A percentile compares a stretch with the other conserved stretches of the same genome.
These are phyloP conservation scores for Rhizophagus prolifer DNA, from an alignment of 192 early-diverging fungal genomes.

Conservation along the genomic window DNA sequence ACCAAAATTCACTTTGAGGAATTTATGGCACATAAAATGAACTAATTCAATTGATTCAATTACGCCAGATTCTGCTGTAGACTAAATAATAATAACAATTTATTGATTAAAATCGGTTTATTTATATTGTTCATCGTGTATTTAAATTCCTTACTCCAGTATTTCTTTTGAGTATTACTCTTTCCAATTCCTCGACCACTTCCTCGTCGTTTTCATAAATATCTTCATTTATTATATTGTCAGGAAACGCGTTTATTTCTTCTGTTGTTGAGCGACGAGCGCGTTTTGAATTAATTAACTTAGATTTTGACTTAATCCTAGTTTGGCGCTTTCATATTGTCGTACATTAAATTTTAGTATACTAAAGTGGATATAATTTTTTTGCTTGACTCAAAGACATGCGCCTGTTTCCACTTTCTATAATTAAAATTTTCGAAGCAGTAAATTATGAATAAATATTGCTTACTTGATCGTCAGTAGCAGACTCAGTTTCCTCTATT, in stretches of 20 bases:
- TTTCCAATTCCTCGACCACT: not conserved
- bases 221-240: not conserved
- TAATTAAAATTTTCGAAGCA: no score
- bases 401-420: no score
- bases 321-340: not conserved
- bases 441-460: no score
- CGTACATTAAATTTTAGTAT: not conserved
- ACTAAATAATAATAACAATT: slow-evolving; percentile 30
- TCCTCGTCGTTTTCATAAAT: not conserved
- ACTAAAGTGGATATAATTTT: not conserved
- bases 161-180: not conserved
- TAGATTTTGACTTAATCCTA: not conserved
- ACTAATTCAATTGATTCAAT: slow-evolving; percentile 80
- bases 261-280: slow-evolving; percentile 8
- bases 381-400: no score
- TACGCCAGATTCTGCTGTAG: slow-evolving; percentile 61
- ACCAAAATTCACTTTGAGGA: slow-evolving; percentile 72
- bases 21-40: slow-evolving; percentile 97
- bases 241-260: slow-evolving; percentile 10
- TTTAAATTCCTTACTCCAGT: not conserved
- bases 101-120: not conserved
- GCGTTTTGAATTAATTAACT: not conserved
- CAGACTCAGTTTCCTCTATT: not conserved
- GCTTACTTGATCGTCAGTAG: not conserved
- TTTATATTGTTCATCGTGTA: not conserved